Base-by-base conservation (phyloP, 306 rosid species). In the Hippophae tibetana region DNA sequence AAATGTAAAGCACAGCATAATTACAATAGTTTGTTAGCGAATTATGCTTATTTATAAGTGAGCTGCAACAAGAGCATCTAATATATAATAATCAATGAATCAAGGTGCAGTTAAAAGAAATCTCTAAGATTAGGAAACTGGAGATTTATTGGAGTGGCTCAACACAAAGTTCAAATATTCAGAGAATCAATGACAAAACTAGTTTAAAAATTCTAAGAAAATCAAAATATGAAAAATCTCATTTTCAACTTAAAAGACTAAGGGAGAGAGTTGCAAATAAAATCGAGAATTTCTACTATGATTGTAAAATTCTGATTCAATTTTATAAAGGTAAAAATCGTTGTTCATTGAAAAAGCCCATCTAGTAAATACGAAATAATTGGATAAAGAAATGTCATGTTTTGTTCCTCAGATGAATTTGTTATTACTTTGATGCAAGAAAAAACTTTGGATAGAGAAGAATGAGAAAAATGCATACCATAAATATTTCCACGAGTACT, bases 401-500 rank as follows among this genome's bases (percentile, higher is more conserved):
- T 54, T 61, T 23, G 50, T 56, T 51, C 47, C 63, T 18, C 12
- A 53, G 46, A 47, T 14, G 31, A 45, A 44, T 11, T 60, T 6
- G 5, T 44, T 8, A 54, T 56, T 52, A 57, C 23, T 40, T 7
- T 8, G 23, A 40, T 50, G 52, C 66, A 56, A 7, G 4, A n/a
- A n/a, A 55, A 45, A 52, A 54, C 65, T 54, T 26, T 52, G 56
- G 55, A 61, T 11, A 58, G 56, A 60, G 42, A 71, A 63, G 54
- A 71, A 6, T 23, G 57, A 42, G 65, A 69, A 80, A 74, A 61
- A 46, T 61, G 61, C 69, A 26, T 81, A 92, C 99, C 95, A 71
- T 88, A 92, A 77, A 83, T 88, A 49, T 93, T 83, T 81, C 99
- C 99, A 67, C 82, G 96, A 58, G 96, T 84, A 73, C 80, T 74